These are phyloP conservation scores for Plasmodium blacklocki DNA, from an alignment of 169 alveolate species.

Conservation along the genomic window DNA sequence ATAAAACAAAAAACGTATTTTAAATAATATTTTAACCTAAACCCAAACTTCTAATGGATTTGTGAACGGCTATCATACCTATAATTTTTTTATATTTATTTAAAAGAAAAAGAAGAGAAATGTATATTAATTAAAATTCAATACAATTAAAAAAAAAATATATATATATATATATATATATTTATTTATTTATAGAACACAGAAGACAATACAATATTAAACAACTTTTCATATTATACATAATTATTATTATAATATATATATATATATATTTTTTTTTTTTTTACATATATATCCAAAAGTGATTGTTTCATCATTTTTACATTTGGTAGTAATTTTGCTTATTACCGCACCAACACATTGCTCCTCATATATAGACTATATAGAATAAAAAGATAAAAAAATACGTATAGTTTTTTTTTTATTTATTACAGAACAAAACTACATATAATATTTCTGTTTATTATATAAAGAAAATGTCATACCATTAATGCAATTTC, in stretches of 20 bases:
- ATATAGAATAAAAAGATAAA: not conserved
- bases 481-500: constrained; percentile 72
- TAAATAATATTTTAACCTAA: constrained; percentile 49
- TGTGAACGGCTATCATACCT: constrained; percentile 77
- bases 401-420: constrained; percentile 2
- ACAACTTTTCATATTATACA: constrained; percentile 1
- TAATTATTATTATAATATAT: constrained; percentile 5
- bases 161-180: too few species aligned
- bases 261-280: not conserved
- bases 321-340: constrained; percentile 58
- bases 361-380: constrained; percentile 55
- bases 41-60: constrained; percentile 59
- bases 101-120: constrained; percentile 23
- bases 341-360: constrained; percentile 74
- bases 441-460: too few species aligned
- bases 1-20: constrained; percentile 8
- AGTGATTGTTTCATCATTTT: constrained; percentile 54
- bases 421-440: too few species aligned
- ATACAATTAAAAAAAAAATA: too few species aligned
- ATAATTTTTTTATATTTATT: constrained; percentile 8
- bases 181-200: too few species aligned
- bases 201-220: too few species aligned
- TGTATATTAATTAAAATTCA: constrained; percentile 1
- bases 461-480: constrained; percentile 13
- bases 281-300: constrained; percentile 77